A percentile compares a stretch with the other conserved stretches of the same genome.
Conservation (phyloP, 352 stramenopile genomes). For the Phytophthora multivora region DNA sequence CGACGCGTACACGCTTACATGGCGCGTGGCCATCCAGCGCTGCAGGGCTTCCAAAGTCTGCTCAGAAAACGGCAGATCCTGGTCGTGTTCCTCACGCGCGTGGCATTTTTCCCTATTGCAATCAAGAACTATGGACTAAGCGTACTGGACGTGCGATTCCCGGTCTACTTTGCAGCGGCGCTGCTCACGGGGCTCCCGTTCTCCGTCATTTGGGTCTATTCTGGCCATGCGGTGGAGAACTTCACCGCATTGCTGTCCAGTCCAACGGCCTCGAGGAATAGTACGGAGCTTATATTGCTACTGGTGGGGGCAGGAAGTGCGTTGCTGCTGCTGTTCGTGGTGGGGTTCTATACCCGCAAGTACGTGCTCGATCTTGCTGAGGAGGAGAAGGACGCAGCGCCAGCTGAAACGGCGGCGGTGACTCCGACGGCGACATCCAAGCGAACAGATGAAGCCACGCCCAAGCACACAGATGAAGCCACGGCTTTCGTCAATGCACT, state of each 20-base stretch:
- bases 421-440: not conserved
- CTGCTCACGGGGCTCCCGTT: conserved; percentile 74
- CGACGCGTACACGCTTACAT: conserved; percentile 70
- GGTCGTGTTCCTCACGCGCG: conserved; percentile 80
- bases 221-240: conserved; percentile 69
- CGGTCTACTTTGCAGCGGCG: conserved; percentile 67
- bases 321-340: conserved; percentile 59
- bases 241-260: conserved; percentile 53
- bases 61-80: conserved; percentile 66
- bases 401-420: not conserved
- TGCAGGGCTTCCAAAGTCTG: conserved; percentile 70
- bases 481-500: conserved; percentile 12
- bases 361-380: conserved; percentile 66
- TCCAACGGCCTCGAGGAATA: conserved; percentile 42
- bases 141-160: conserved; percentile 72
- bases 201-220: conserved; percentile 81
- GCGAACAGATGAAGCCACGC: no score
- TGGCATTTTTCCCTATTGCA: conserved; percentile 84
- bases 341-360: conserved; percentile 73
- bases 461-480: conserved; percentile 15
- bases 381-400: conserved; percentile 36
- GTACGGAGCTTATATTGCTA: conserved; percentile 57
- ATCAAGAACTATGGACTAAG: conserved; percentile 89
- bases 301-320: conserved; percentile 60
- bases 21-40: conserved; percentile 64